These are phyloP conservation scores for Botrytis pseudocinerea DNA, from an alignment of 2,329 filamentous ascomycete genomes.

Conservation along the genomic window DNA sequence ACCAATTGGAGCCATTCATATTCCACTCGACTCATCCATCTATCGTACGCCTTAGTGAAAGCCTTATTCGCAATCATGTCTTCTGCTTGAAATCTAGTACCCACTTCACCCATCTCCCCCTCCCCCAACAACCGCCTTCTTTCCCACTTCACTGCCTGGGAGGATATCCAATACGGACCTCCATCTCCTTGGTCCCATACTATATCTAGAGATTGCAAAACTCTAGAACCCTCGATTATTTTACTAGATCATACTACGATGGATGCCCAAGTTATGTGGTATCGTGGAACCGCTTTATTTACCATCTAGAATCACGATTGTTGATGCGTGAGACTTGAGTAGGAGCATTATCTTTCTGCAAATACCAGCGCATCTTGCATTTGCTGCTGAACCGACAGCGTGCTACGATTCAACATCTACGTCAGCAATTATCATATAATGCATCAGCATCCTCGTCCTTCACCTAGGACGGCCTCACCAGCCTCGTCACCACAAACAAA, in stretches of 20 bases:
- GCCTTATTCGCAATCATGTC: conserved; percentile 18
- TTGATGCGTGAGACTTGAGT: conserved; percentile 31
- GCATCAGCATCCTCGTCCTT: conserved; percentile 85
- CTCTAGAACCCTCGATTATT: conserved; percentile 13
- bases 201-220: not conserved
- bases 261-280: conserved; percentile 41
- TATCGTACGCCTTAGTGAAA: not conserved
- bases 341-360: conserved; percentile 30
- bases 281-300: conserved; percentile 35
- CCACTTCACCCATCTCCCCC: conserved; percentile 7
- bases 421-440: conserved; percentile 51
- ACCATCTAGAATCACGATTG: conserved; percentile 37
- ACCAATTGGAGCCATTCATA: too few relatives aligned
- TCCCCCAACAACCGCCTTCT: conserved; percentile 1
- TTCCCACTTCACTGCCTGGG: not conserved
- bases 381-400: conserved; percentile 31
- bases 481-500: conserved; percentile 72
- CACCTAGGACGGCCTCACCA: conserved; percentile 71
- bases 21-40: not conserved
- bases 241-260: conserved; percentile 34
- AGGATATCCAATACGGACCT: conserved; percentile 8
- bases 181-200: not conserved
- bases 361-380: conserved; percentile 27
- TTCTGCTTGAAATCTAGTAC: conserved; percentile 16
- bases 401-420: conserved; percentile 28